Conservation (phyloP, 176 grass and related monocot genomes). For the Typha latifolia region DNA sequence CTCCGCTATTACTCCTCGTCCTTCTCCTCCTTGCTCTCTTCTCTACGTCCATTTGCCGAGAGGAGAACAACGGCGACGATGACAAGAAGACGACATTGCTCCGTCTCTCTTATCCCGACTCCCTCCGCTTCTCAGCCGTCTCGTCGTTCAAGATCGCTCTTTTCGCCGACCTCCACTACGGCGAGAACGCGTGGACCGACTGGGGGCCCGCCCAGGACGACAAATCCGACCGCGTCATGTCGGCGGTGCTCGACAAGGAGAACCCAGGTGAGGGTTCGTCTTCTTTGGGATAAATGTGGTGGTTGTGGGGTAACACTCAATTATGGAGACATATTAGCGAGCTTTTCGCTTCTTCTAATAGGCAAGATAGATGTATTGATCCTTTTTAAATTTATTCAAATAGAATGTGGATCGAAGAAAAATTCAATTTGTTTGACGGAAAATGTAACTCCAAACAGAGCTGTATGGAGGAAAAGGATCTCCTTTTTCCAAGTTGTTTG, state of each 20-base stretch:
- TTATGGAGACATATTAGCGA: too few relatives aligned
- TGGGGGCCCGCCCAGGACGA: conserved; percentile 76
- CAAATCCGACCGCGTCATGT: conserved; percentile 60
- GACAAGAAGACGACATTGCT: not conserved
- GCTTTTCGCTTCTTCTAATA: too few relatives aligned
- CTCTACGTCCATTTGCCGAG: not conserved
- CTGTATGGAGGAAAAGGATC: too few relatives aligned
- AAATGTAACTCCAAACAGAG: too few relatives aligned
- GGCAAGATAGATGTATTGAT: too few relatives aligned
- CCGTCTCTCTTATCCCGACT: not conserved
- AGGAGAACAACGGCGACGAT: not conserved
- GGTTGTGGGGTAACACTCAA: not conserved
- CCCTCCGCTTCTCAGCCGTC: conserved; percentile 27
- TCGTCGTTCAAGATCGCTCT: conserved; percentile 64
- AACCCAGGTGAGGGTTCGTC: conserved; percentile 33
- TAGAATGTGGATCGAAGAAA: too few relatives aligned
- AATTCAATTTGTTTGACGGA: too few relatives aligned
- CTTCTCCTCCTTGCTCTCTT: not conserved
- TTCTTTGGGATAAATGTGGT: not conserved
- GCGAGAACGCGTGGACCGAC: conserved; percentile 80
- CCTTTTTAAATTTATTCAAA: too few relatives aligned
- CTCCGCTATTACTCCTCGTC: not conserved
- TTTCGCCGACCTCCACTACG: conserved; percentile 90
- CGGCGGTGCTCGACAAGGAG: conserved; percentile 61
- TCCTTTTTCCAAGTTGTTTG: too few relatives aligned